Evolutionary conservation across 1,284 basidiomycete genomes (phyloP).

Genomic region (Ustilago curta): DNA sequence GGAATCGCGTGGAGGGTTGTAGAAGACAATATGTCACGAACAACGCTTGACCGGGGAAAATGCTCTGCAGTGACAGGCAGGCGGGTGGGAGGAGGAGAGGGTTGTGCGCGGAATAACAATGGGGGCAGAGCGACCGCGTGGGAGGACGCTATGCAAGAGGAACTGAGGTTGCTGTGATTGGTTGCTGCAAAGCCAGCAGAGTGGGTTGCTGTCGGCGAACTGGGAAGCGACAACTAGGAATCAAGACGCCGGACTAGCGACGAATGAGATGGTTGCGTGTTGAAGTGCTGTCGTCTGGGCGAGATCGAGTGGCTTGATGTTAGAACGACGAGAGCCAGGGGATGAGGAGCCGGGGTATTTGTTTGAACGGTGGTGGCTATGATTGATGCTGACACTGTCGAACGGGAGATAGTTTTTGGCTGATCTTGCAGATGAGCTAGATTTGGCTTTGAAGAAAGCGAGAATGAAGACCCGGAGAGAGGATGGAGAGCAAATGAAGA

Average conservation of each 20-base stretch:
- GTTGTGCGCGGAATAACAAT: neutral
- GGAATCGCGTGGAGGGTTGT: neutral
- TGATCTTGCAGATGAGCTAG: neutral
- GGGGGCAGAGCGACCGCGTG: slow-evolving; percentile 5
- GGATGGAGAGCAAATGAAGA: neutral
- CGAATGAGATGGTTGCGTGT: neutral
- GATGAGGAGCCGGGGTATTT: slow-evolving; percentile 7
- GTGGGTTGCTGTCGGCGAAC: slow-evolving; percentile 1
- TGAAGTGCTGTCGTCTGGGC: neutral
- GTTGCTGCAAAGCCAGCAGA: neutral
- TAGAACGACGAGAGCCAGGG: neutral
- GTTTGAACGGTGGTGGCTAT: neutral
- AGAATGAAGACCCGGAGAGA: neutral
- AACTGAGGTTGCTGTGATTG: neutral
- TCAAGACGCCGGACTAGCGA: slow-evolving; percentile 6
- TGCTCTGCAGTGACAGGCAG: neutral
- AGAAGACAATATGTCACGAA: neutral
- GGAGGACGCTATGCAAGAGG: neutral
- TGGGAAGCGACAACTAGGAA: neutral
- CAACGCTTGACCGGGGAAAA: neutral
- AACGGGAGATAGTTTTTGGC: neutral
- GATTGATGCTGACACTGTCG: neutral
- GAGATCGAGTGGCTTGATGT: neutral
- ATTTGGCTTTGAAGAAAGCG: neutral
- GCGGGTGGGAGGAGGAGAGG: neutral